A percentile compares a stretch with the other conserved stretches of the same genome.
Conservation (phyloP, 2,329 filamentous ascomycete species). For the Microcyclospora pomicola region DNA sequence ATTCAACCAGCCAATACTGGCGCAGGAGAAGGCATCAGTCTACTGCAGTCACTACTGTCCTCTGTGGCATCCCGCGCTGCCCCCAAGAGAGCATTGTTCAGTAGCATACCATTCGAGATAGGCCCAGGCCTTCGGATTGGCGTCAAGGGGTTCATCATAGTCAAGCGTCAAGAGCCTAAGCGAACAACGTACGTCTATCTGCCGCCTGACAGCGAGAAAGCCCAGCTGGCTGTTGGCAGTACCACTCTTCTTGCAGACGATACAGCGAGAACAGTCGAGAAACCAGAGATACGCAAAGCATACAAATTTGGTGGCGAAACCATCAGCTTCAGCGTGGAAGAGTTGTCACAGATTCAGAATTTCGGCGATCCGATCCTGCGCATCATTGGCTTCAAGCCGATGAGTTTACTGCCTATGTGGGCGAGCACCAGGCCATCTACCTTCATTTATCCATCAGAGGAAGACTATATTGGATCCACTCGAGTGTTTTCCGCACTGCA, state of each 20-base stretch:
- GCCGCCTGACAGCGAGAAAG: conserved; percentile 55
- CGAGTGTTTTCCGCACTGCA: conserved; percentile 85
- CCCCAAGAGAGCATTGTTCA: conserved; percentile 73
- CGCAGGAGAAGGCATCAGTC: conserved; percentile 59
- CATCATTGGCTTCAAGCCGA: conserved; percentile 86
- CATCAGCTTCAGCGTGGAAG: conserved; percentile 71
- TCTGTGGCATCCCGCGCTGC: conserved; percentile 86
- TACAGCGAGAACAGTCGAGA: conserved; percentile 61
- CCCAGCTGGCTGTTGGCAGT: conserved; percentile 63
- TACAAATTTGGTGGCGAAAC: conserved; percentile 94
- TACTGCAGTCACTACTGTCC: conserved; percentile 67
- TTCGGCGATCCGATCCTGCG: conserved; percentile 75
- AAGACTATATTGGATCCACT: conserved; percentile 78
- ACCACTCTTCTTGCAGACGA: conserved; percentile 68
- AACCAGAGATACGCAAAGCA: conserved; percentile 71
- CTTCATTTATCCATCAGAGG: conserved; percentile 89
- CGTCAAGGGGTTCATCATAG: conserved; percentile 81
- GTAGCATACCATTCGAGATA: conserved; percentile 73
- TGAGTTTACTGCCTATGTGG: conserved; percentile 63
- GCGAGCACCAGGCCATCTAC: conserved; percentile 72
- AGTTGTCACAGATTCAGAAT: conserved; percentile 61
- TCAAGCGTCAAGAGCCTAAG: conserved; percentile 70
- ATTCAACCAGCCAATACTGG: conserved; percentile 46
- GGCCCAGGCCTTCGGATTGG: conserved; percentile 75
- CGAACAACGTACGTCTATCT: conserved; percentile 80